phyloP scores from a whole-genome alignment of 164 flowering plant species.

The Chimonanthus praecox region DNA sequence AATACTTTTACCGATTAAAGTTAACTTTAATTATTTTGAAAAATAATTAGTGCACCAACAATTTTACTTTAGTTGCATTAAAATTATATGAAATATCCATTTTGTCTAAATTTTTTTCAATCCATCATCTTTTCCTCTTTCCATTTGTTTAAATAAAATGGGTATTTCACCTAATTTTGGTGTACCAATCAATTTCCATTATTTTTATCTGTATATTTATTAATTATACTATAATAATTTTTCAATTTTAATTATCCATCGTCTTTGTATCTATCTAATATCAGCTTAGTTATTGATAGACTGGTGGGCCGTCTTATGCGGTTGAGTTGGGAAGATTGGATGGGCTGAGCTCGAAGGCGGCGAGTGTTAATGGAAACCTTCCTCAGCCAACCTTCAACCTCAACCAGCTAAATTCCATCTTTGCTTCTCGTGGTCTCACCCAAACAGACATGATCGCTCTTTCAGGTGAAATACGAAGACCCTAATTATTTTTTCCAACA shows the following conservation, averaged over 20 bases:
- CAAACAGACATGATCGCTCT: slow-evolving; percentile 86
- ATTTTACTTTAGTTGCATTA: too few species aligned
- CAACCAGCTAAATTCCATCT: slow-evolving; percentile 62
- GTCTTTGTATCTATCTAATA: neutral
- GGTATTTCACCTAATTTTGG: too few species aligned
- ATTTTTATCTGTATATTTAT: neutral
- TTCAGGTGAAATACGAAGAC: slow-evolving; percentile 38
- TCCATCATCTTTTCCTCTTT: neutral
- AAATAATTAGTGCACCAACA: too few species aligned
- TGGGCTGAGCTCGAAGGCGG: slow-evolving; percentile 50
- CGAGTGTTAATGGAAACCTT: slow-evolving; percentile 54
- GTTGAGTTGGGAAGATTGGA: slow-evolving; percentile 87
- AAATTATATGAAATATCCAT: too few species aligned
- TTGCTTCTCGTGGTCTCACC: slow-evolving; percentile 48
- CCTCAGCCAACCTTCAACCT: slow-evolving; percentile 62
- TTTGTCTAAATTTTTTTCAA: too few species aligned
- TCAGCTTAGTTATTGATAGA: slow-evolving; percentile 26
- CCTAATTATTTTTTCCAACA: too few species aligned
- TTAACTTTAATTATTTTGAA: too few species aligned
- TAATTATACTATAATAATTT: neutral
- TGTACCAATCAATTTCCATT: neutral
- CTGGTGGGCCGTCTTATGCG: slow-evolving; percentile 73
- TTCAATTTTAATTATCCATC: too few species aligned
- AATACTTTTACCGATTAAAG: too few species aligned
- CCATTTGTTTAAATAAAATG: neutral